These are phyloP conservation scores for Amanita pseudoporphyria DNA, from an alignment of 768 basidiomycete genomes.

Conservation along the genomic window DNA sequence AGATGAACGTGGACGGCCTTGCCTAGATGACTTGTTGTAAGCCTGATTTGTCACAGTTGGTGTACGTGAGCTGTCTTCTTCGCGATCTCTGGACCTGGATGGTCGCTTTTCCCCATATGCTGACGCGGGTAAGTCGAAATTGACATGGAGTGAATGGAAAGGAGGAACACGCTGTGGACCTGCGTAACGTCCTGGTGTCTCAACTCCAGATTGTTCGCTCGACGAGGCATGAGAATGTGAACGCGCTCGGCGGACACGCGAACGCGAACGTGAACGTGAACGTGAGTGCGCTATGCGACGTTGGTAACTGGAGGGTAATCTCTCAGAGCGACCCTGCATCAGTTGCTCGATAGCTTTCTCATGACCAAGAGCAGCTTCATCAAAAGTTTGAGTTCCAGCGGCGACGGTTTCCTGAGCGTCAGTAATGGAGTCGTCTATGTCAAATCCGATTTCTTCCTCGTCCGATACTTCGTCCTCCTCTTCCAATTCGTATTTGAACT, in stretches of 20 bases:
- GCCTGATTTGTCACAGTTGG: conserved; percentile 41
- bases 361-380: conserved; percentile 2
- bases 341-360: conserved; percentile 12
- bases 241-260: not conserved
- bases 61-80: conserved; percentile 53
- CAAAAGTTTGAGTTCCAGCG: not conserved
- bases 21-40: conserved; percentile 22
- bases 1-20: conserved; percentile 26
- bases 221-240: conserved; percentile 12
- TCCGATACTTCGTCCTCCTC: conserved; percentile 40
- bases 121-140: conserved; percentile 32
- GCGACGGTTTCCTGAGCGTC: not conserved
- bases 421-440: conserved; percentile 74
- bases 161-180: conserved; percentile 42
- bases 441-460: conserved; percentile 64
- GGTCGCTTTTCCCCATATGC: conserved; percentile 17
- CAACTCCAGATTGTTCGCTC: conserved; percentile 55
- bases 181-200: conserved; percentile 53
- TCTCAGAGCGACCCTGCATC: conserved; percentile 24
- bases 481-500: conserved; percentile 33
- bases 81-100: conserved; percentile 30
- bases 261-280: too few relatives aligned
- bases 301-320: conserved; percentile 22
- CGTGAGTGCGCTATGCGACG: conserved; percentile 31
- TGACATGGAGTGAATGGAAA: conserved; percentile 39